Conservation (phyloP, 805 yeast species). For the Sugiyamaella marilandica region DNA sequence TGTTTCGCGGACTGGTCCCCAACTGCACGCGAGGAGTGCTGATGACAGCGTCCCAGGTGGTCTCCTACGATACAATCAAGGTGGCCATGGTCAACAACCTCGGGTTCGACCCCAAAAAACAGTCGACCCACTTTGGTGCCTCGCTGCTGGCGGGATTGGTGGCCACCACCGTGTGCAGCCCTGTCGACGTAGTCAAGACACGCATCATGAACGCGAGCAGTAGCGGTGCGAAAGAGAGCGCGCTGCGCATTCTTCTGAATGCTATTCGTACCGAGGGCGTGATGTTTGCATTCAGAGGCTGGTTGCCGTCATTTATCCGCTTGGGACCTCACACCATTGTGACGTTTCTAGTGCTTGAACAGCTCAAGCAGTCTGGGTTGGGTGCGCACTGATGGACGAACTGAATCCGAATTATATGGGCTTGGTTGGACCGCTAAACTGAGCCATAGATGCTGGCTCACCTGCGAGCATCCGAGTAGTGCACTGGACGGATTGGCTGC, state of each 20-base stretch:
- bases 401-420: too few species aligned
- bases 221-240: slow-evolving; percentile 38
- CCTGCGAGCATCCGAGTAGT: too few species aligned
- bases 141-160: slow-evolving; percentile 78
- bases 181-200: slow-evolving; percentile 87
- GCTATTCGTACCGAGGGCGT: slow-evolving; percentile 69
- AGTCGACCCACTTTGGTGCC: slow-evolving; percentile 71
- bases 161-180: slow-evolving; percentile 89
- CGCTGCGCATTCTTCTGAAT: slow-evolving; percentile 44
- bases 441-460: too few species aligned
- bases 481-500: neutral
- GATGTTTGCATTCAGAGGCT: slow-evolving; percentile 81
- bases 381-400: neutral
- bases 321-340: slow-evolving; percentile 62
- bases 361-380: slow-evolving; percentile 28
- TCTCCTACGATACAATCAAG: slow-evolving; percentile 76
- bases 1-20: slow-evolving; percentile 73
- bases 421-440: too few species aligned
- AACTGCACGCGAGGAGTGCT: slow-evolving; percentile 74
- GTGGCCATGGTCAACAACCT: slow-evolving; percentile 47
- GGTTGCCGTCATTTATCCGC: slow-evolving; percentile 84
- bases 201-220: slow-evolving; percentile 61
- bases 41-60: slow-evolving; percentile 90
- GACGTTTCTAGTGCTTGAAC: slow-evolving; percentile 38
- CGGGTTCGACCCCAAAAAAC: slow-evolving; percentile 52